Base-by-base conservation (phyloP, 2,329 filamentous ascomycete genomes). In the Colletotrichum aenigma region DNA sequence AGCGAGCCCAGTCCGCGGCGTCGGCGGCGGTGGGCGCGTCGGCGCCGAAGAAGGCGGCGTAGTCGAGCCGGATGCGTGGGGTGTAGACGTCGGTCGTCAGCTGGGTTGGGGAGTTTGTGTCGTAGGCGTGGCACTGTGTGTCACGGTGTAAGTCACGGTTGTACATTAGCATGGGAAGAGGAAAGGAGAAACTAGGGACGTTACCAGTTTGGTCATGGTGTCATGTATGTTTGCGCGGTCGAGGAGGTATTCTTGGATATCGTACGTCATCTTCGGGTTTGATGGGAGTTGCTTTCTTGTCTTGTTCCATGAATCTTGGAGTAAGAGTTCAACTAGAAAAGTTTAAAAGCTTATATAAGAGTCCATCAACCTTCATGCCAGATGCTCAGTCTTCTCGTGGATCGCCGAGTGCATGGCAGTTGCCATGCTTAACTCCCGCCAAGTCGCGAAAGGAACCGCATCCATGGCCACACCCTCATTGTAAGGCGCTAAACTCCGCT, bases 221-320 rank as follows among this genome's bases (percentile, higher is more conserved):
- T 83, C 81, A 9, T 83, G 78, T 61, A 84, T 80, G 71, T 84
- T 83, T 32, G 81, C 79, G 48, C 79, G 78, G 76, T 83, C 81
- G 21, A 84, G 79, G n/a, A 84, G 80, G 74, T 81, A 83, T 4
- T 79, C 77, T 61, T 78, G 61, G 48, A 78, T 74, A 62, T 81
- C 79, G 73, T 82, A 82, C 24, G 24, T 16, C 62, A 30, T 66
- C 3, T 65, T 38, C 4, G 10, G 6, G 43, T 52, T 6, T 52
- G n/a, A 21, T 48, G 43, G 10, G 43, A 48, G 18, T 48, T 16
- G 6, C 43, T 21, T 48, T 48, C n/a, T 48, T 48, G n/a, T n/a
- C 8, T 18, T 48, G n/a, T 12, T 48, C n/a, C 2, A 48, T 48
- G 18, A 48, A 48, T 6, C 38, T 43, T 3, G 38, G n/a, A 21